Conservation (phyloP, 768 basidiomycete species). For the Suillus fuscotomentosus region DNA sequence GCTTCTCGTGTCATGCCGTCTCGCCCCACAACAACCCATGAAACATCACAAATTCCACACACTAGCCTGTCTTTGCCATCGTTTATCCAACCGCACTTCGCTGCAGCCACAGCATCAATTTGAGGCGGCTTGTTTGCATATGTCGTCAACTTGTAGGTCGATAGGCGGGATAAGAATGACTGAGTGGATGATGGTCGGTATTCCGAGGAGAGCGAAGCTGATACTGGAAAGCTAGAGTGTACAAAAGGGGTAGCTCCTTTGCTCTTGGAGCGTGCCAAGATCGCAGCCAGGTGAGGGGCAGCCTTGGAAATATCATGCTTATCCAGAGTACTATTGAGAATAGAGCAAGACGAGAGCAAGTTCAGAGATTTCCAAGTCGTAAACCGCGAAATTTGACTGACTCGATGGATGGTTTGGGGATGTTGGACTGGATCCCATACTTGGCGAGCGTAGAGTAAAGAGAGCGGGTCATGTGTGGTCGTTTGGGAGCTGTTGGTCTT, state of each 20-base stretch:
- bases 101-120: constrained; percentile 77
- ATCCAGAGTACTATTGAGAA: constrained; percentile 11
- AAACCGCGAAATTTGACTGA: constrained; percentile 19
- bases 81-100: constrained; percentile 83
- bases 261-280: constrained; percentile 49
- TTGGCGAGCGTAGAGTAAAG: constrained; percentile 79
- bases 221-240: constrained; percentile 27
- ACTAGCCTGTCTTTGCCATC: constrained; percentile 78
- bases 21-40: constrained; percentile 71
- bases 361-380: constrained; percentile 1
- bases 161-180: constrained; percentile 70
- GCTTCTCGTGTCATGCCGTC: constrained; percentile 76
- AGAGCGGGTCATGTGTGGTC: constrained; percentile 53
- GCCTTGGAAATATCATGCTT: constrained; percentile 44
- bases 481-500: constrained; percentile 45
- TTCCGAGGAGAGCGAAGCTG: constrained; percentile 42
- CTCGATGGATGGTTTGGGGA: constrained; percentile 32
- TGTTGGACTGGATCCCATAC: constrained; percentile 64
- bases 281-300: constrained; percentile 70
- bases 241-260: constrained; percentile 50
- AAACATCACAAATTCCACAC: constrained; percentile 67
- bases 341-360: constrained; percentile 5
- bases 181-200: constrained; percentile 78
- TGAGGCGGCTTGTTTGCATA: constrained; percentile 75
- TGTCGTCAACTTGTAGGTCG: constrained; percentile 76